phyloP scores from a whole-genome alignment of 345 rosid species.

The Eucalyptus pauciflora region DNA sequence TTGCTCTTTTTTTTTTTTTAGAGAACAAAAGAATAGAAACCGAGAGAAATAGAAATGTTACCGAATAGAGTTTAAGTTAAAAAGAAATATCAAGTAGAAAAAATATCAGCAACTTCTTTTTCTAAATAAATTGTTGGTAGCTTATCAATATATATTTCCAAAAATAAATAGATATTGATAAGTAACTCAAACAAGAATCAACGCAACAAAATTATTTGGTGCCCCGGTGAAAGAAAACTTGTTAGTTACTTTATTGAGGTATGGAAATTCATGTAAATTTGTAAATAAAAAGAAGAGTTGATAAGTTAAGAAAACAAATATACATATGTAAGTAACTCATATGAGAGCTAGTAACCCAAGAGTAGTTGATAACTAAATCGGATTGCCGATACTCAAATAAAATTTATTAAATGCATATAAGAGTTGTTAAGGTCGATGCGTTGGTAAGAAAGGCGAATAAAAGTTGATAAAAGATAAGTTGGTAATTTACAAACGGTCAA shows the following conservation, averaged over 20 bases:
- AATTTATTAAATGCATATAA: background rate
- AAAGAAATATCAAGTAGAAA: background rate
- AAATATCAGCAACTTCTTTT: background rate
- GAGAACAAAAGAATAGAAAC: too few species aligned
- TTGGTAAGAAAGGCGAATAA: background rate
- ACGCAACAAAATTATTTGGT: background rate
- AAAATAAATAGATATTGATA: background rate
- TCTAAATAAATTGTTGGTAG: background rate
- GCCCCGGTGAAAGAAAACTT: background rate
- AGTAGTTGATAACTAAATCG: background rate
- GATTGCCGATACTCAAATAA: background rate
- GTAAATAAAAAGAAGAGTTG: background rate
- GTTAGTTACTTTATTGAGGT: background rate
- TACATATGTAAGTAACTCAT: background rate
- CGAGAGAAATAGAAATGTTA: accelerated
- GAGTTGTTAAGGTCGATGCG: background rate
- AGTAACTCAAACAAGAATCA: background rate
- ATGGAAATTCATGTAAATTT: background rate
- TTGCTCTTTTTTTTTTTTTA: too few species aligned
- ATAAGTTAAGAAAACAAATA: background rate
- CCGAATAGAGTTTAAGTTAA: too few species aligned
- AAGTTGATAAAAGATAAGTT: background rate
- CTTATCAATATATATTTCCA: background rate
- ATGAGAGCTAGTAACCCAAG: background rate
- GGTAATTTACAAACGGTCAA: background rate